Percentiles rank a stretch among this genome's conserved stretches.
Conservation (phyloP, 2,329 filamentous ascomycete genomes). For the Trichoderma semiorbis region DNA sequence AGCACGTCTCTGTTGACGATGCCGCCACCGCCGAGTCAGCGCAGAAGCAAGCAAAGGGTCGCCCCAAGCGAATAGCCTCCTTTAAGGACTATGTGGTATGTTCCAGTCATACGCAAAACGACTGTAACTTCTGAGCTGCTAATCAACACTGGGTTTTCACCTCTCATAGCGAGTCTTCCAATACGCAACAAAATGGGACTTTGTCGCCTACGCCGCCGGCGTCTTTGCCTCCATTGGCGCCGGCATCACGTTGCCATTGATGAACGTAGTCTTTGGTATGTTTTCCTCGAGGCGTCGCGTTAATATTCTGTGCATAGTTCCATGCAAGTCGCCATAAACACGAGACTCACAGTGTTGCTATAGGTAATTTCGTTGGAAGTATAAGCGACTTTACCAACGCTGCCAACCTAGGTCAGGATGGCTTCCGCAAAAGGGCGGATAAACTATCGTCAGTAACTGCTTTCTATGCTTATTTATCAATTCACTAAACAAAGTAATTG, state of each 20-base stretch:
- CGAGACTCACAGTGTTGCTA: background rate
- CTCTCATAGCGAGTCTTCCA: conserved; percentile 45
- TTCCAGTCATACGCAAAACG: background rate
- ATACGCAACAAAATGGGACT: conserved; percentile 53
- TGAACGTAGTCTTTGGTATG: conserved; percentile 58
- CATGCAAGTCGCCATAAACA: background rate
- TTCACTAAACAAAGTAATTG: background rate
- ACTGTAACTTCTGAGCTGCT: background rate
- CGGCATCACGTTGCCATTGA: conserved; percentile 54
- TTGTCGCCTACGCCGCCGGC: conserved; percentile 45
- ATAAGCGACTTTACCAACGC: conserved; percentile 40
- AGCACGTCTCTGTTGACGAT: conserved; percentile 2
- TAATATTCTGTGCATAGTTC: background rate
- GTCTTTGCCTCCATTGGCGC: conserved; percentile 48
- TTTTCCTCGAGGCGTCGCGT: background rate
- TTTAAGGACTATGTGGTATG: conserved; percentile 44
- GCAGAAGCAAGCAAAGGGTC: conserved; percentile 34
- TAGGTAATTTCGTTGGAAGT: conserved; percentile 44
- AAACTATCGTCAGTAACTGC: conserved; percentile 39
- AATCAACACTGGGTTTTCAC: background rate
- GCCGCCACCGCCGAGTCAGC: conserved; percentile 29
- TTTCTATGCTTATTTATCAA: background rate
- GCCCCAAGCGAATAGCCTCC: conserved; percentile 43
- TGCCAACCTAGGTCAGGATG: conserved; percentile 31
- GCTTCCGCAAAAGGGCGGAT: conserved; percentile 44